A percentile compares a stretch with the other conserved stretches of the same genome.
phyloP scores from a whole-genome alignment of 2,329 filamentous ascomycete genomes.

The Fusarium dlaminii region DNA sequence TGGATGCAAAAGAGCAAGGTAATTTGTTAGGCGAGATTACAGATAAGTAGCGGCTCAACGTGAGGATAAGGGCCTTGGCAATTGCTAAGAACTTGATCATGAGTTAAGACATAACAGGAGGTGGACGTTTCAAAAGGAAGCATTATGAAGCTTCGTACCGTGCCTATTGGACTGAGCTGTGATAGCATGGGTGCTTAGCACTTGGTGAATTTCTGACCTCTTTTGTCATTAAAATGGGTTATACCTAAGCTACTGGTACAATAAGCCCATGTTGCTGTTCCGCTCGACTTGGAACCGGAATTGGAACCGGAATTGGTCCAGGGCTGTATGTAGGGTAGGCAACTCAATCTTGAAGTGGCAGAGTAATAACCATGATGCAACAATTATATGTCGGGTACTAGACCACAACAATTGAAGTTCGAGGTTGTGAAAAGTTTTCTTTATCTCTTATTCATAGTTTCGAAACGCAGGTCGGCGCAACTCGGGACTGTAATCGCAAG shows the following conservation, averaged over 20 bases:
- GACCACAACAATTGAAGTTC: neutral
- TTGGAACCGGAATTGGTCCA: too few relatives aligned
- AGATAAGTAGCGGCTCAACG: neutral
- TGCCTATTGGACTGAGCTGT: too few relatives aligned
- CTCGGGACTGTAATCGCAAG: too few relatives aligned
- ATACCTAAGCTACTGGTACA: too few relatives aligned
- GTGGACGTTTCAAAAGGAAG: too few relatives aligned
- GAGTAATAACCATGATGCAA: neutral
- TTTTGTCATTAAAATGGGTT: too few relatives aligned
- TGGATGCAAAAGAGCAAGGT: neutral
- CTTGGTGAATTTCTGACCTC: neutral
- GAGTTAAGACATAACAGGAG: fast-evolving
- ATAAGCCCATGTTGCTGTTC: neutral
- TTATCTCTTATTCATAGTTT: neutral
- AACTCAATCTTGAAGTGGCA: fast-evolving
- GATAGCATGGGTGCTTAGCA: neutral
- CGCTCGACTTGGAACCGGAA: too few relatives aligned
- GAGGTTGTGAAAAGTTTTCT: fast-evolving
- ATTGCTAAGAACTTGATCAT: too few relatives aligned
- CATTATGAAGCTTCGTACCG: fast-evolving
- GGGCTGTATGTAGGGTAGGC: too few relatives aligned
- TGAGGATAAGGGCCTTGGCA: neutral
- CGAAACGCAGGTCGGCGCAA: too few relatives aligned
- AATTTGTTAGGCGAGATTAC: conserved; percentile 21
- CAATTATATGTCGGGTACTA: neutral